Base-by-base conservation (phyloP, 306 rosid genomes). In the Pueraria montana region DNA sequence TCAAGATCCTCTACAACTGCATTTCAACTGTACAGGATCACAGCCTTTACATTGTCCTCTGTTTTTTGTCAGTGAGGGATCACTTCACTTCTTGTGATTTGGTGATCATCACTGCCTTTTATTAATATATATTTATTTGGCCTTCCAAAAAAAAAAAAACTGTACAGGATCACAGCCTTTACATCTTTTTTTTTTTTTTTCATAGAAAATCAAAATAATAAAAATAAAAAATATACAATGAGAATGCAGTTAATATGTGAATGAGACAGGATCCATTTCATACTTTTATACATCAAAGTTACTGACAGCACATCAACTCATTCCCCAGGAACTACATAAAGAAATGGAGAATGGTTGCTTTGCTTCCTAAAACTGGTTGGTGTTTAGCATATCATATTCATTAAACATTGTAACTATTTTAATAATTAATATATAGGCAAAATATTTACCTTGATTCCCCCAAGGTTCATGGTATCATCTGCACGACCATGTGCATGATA, bases 391-490 rank as follows among this genome's bases (percentile, higher is more conserved):
- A 59, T 17, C 65, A 36, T 52, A 71, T 38, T 76, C 23, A 45
- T 23, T 42, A 50, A 66, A 67, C 73, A 69, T 30, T 46, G 53
- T 23, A 67, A 64, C 6, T 50, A 83, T 20, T 59, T 69, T 65
- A 81, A 36, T 40, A 72, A 36, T 16, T 76, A 52, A n/a, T 20
- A 49, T 14, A 17, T 5, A 66, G 66, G 71, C 20, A 68, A 43
- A 27, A 49, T 53, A 53, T 36, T 78, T 84, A 95, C 99, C 99
- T 95, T 95, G 89, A 95, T 93, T 78, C 99, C 99, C 65, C 98
- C 98, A 43, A 95, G 94, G 87, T 95, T 95, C 99, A 95, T 95
- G 43, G 98, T 93, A 86, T 95, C 99, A 85, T 95, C 99, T 7
- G 96, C 96, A 78, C 99, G 97, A 59, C 99, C 99, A 76, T 93